phyloP scores from a whole-genome alignment of 2,329 filamentous ascomycete genomes.

The Lecanicillium sp. region DNA sequence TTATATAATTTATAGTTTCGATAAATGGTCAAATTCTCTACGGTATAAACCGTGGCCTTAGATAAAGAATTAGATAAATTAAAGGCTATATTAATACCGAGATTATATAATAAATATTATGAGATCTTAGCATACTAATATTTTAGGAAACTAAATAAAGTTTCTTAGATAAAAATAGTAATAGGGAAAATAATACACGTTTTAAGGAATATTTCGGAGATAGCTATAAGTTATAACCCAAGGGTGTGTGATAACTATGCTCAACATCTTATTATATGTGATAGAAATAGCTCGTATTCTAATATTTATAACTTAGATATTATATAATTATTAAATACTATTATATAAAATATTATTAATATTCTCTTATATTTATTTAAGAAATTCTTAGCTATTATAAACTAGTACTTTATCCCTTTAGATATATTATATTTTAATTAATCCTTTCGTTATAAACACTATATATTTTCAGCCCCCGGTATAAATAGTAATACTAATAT shows the following conservation, averaged over 20 bases:
- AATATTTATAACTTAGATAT: background rate
- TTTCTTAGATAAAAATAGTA: background rate
- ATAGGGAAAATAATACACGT: background rate
- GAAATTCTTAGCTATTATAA: too few relatives aligned
- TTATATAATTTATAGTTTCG: conserved; percentile 18
- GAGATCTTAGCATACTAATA: conserved; percentile 7
- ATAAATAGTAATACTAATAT: too few relatives aligned
- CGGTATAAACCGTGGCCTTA: conserved; percentile 17
- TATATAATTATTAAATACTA: too few relatives aligned
- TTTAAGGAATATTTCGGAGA: conserved; percentile 14
- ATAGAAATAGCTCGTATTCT: too few relatives aligned
- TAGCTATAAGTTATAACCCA: conserved; percentile 9
- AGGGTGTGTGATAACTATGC: background rate
- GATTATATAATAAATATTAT: conserved; percentile 17
- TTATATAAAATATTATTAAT: too few relatives aligned
- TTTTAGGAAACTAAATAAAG: background rate
- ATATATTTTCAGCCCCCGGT: too few relatives aligned
- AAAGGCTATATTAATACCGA: conserved; percentile 16
- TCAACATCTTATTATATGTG: background rate
- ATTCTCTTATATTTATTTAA: too few relatives aligned
- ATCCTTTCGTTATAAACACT: too few relatives aligned
- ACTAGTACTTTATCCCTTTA: too few relatives aligned
- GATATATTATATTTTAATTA: too few relatives aligned
- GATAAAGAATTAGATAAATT: conserved; percentile 16
- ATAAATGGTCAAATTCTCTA: conserved; percentile 17